phyloP scores from a whole-genome alignment of 495 filamentous ascomycete genomes.

The Podospora appendiculata region DNA sequence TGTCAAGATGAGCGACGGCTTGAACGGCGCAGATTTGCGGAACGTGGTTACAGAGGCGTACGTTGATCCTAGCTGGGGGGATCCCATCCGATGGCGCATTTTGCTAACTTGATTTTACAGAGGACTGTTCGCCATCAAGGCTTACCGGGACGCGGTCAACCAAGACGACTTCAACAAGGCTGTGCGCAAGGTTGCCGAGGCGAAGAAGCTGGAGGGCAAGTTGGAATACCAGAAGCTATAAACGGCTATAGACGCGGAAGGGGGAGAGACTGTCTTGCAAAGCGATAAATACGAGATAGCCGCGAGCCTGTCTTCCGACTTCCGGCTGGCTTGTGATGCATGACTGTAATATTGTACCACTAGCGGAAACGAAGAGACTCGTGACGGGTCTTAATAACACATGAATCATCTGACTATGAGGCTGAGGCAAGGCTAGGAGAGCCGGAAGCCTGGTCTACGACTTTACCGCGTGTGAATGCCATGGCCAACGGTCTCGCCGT shows the following conservation, averaged over 20 bases:
- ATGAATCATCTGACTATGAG: neutral
- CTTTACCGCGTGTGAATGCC: too few species aligned
- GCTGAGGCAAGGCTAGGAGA: too few species aligned
- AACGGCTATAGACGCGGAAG: constrained; percentile 4
- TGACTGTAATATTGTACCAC: constrained; percentile 19
- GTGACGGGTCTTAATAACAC: neutral
- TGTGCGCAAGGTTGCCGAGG: constrained; percentile 90
- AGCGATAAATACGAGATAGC: neutral
- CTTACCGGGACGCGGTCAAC: constrained; percentile 88
- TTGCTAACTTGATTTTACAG: constrained; percentile 37
- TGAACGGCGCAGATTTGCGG: constrained; percentile 95
- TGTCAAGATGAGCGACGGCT: constrained; percentile 98
- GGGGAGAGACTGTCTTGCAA: neutral
- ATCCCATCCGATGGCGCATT: constrained; percentile 1
- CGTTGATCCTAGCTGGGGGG: constrained; percentile 27
- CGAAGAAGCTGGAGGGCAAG: constrained; percentile 98
- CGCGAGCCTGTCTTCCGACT: neutral
- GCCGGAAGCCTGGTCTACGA: too few species aligned
- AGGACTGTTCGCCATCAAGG: constrained; percentile 95
- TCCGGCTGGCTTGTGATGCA: too few species aligned
- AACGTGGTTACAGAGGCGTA: constrained; percentile 99
- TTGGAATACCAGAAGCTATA: constrained; percentile 97
- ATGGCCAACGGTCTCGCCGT: too few species aligned
- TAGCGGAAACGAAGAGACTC: neutral
- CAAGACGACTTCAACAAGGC: constrained; percentile 99